Base-by-base conservation (phyloP, 164 flowering plant species). In the Taxillus chinensis region DNA sequence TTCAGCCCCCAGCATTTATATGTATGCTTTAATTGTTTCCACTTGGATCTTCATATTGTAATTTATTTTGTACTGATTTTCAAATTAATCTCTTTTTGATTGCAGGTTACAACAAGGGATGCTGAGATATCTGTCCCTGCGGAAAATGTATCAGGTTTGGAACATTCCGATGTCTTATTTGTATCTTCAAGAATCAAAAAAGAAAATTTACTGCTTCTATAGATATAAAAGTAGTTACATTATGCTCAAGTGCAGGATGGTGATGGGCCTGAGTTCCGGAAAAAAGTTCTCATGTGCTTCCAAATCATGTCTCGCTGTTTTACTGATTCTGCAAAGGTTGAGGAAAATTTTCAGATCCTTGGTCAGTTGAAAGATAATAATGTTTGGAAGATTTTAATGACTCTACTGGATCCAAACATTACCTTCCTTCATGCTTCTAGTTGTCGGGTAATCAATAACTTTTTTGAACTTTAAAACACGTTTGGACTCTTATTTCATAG, bases 81-180 rank as follows among this genome's bases (percentile, higher is more conserved):
- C 77, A 74, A 74, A 76, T 67, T 48, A 62, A 77, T 73, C 68
- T 69, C 67, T 72, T 69, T 79, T 75, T 64, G 61, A 77, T 79
- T 82, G 79, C 84, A 93, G 99, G 89, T 83, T 93, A 72, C 99
- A 89, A 67, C 95, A 79, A 71, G 99, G 91, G 78, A 82, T 93
- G 97, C 90, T 79, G 82, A 84, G 71, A 71, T 93, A 89, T 77
- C 76, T 93, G 57, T 81, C 97, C 55, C 80, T 90, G 50, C 85
- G 83, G 78, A 87, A 83, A 74, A 76, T 69, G 73, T 64, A 78
- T 69, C 87, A 89, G 99, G 99, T 93, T 73, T 64, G 77, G 45
- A 62, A 27, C 45, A 43, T 49, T 55, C 37, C 17, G 55, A 59
- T 54, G 9, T 48, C 37, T 8, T 37, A 42, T 11, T 38, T 5